Evolutionary conservation across 345 rosid genomes (phyloP).

Genomic region (Citrus hindsii): DNA sequence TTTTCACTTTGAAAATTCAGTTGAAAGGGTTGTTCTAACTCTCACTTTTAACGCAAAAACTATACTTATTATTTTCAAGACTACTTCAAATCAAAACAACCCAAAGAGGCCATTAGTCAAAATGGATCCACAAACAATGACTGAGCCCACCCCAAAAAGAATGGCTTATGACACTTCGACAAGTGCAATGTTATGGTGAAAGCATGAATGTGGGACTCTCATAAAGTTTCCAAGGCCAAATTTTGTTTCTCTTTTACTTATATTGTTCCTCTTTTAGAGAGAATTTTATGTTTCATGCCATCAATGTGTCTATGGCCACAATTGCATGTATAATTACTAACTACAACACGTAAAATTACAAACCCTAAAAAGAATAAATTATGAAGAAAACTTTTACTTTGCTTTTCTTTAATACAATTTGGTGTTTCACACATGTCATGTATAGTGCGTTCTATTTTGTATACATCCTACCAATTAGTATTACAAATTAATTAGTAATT

Average conservation of each 20-base stretch:
- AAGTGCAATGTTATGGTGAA: not conserved
- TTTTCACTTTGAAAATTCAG: constrained; percentile 12
- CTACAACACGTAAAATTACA: not conserved
- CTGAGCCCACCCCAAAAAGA: constrained; percentile 23
- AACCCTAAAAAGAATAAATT: no score
- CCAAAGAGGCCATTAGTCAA: constrained; percentile 28
- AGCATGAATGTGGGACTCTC: constrained; percentile 14
- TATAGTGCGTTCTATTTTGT: no score
- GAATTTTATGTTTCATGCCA: constrained; percentile 5
- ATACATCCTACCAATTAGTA: no score
- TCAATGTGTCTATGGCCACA: constrained; percentile 9
- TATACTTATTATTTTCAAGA: not conserved
- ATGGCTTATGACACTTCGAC: not conserved
- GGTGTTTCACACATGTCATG: not conserved
- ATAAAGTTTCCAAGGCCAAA: constrained; percentile 8
- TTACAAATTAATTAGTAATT: no score
- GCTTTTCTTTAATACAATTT: not conserved
- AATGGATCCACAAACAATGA: constrained; percentile 36
- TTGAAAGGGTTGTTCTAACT: not conserved
- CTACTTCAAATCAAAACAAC: not conserved
- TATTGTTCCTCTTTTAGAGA: constrained; percentile 25
- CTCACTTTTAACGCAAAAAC: not conserved
- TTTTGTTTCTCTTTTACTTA: not conserved
- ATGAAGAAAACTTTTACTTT: not conserved
- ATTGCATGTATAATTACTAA: not conserved